These are phyloP conservation scores for Ilyonectria sp. DNA, from an alignment of 2,329 filamentous ascomycete genomes.

Conservation along the genomic window DNA sequence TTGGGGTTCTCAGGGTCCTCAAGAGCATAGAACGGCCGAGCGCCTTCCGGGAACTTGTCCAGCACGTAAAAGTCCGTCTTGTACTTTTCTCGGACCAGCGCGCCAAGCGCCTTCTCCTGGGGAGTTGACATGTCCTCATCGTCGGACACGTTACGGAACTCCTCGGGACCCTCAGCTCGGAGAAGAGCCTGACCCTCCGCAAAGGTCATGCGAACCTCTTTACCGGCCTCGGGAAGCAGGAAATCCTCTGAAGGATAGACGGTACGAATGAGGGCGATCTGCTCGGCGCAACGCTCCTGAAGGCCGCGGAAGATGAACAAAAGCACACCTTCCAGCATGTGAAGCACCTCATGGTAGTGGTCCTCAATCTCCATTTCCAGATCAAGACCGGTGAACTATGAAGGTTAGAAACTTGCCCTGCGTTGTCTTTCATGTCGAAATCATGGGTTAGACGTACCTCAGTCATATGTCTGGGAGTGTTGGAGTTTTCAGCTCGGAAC, in stretches of 20 bases:
- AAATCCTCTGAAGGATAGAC: conserved; percentile 86
- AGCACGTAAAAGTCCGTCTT: conserved; percentile 96
- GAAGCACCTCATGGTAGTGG: conserved; percentile 81
- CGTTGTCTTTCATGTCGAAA: not conserved
- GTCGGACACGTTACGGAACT: conserved; percentile 78
- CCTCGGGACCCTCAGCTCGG: conserved; percentile 78
- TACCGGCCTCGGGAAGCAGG: conserved; percentile 80
- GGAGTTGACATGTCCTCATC: conserved; percentile 86
- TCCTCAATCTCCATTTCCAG: conserved; percentile 91
- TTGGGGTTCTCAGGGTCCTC: conserved; percentile 75
- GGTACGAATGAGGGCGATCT: conserved; percentile 80
- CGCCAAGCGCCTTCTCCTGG: conserved; percentile 90
- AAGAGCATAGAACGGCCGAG: conserved; percentile 94
- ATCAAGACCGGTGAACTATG: conserved; percentile 86
- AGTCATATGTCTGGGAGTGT: conserved; percentile 88
- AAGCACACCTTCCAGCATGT: conserved; percentile 81
- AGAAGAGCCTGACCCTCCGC: conserved; percentile 84
- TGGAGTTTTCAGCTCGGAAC: conserved; percentile 89
- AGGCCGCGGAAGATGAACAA: conserved; percentile 86
- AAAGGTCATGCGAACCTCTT: conserved; percentile 84
- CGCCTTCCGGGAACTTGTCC: conserved; percentile 93
- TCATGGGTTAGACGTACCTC: conserved; percentile 63
- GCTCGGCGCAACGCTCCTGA: conserved; percentile 74
- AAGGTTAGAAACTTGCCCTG: conserved; percentile 20
- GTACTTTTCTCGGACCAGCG: conserved; percentile 89